Base-by-base conservation (phyloP, 2,329 filamentous ascomycete species). In the Fusarium nurragi region DNA sequence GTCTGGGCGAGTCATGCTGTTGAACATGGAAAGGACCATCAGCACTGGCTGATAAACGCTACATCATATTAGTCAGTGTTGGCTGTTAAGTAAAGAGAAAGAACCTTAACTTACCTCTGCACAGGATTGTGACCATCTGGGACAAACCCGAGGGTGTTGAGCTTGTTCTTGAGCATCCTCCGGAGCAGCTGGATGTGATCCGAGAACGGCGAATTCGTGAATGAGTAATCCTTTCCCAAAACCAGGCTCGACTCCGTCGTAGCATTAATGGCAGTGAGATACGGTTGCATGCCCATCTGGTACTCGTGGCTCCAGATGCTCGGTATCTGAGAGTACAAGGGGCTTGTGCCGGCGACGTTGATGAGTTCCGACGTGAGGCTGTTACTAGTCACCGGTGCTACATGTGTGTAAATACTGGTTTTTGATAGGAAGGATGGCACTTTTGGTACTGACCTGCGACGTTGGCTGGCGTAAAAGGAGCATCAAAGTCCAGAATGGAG, bases 11-110 rank as follows among this genome's bases (percentile, higher is more conserved):
- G 74, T 76, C 46, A 77, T 69, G 61, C 74, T 75, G 53, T 77
- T 77, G 57, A 77, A 77, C 60, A 77, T 70, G 19, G 75, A 69
- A 2, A 77, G 52, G 1, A 76, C 72, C 67, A 73, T 75, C 4
- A 70, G 51, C 0, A 76, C 72, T 0, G 71, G 65, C 36, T 75
- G 73, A 6, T 75, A 76, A 3, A 72, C 57, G 3, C 70, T 72
- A 1, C 0, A 1, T 18, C 9, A 6, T 39, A 36, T 63, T 3
- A 69, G 50, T 21, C 1, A 14, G 3, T 12, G 11, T 41, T 4
- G 5, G 1, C 2, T 6, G 11, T 41, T 4, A 4, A 1, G 2
- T 6, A 6, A 10, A 5, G 36, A 21, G 6, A 8, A 16, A 4
- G 0, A 7, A 18, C 5, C 6, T 7, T 0, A 6, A 13, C 10